Evolutionary conservation across 495 filamentous ascomycete species (phyloP).

Genomic region (Glonium stellatum): DNA sequence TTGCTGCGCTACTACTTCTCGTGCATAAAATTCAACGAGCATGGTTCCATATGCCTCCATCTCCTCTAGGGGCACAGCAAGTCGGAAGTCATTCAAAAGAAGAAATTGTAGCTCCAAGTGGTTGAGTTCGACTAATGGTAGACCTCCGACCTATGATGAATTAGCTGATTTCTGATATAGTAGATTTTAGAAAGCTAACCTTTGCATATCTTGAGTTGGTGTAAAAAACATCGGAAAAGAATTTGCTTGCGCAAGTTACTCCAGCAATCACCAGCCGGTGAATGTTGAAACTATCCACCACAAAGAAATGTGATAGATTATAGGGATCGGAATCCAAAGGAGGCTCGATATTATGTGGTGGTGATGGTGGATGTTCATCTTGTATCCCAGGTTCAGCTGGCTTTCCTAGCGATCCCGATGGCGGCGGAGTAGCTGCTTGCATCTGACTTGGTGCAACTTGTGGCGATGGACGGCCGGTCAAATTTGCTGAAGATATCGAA

Average conservation of each 20-base stretch:
- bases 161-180: neutral
- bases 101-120: constrained; percentile 96
- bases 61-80: constrained; percentile 89
- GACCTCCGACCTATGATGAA: constrained; percentile 70
- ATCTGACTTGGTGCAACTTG: constrained; percentile 18
- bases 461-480: neutral
- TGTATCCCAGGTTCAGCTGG: constrained; percentile 28
- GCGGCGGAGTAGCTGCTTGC: constrained; percentile 36
- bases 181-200: constrained; percentile 46
- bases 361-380: constrained; percentile 23
- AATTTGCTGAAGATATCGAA: constrained; percentile 22
- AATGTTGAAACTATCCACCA: constrained; percentile 99
- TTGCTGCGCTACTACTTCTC: constrained; percentile 75
- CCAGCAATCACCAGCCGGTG: constrained; percentile 95
- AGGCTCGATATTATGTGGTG: constrained; percentile 26
- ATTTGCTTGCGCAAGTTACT: constrained; percentile 98
- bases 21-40: constrained; percentile 96
- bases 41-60: constrained; percentile 97
- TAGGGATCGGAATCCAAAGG: constrained; percentile 45
- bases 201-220: constrained; percentile 99
- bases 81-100: constrained; percentile 91
- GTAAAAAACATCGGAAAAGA: constrained; percentile 99
- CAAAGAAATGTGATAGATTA: constrained; percentile 74
- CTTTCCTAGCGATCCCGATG: constrained; percentile 37
- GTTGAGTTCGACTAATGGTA: constrained; percentile 94